These are phyloP conservation scores for Hygrophorus pudorinus DNA, from an alignment of 768 basidiomycete genomes.

Conservation along the genomic window DNA sequence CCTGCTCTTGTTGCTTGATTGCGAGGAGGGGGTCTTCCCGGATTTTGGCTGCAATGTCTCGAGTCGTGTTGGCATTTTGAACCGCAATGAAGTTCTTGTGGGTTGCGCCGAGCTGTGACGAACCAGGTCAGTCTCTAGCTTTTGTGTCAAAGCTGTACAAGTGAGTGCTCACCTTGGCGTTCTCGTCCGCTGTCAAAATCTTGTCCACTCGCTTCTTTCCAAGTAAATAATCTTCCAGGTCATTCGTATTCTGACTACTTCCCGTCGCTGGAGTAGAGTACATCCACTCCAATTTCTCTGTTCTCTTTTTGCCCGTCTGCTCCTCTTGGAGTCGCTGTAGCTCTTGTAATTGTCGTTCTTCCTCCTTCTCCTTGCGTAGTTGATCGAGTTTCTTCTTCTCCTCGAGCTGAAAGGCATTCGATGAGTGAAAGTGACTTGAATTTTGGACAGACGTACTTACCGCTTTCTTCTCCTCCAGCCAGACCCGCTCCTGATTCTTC, in stretches of 20 bases:
- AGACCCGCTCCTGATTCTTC: constrained; percentile 98
- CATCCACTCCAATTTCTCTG: constrained; percentile 98
- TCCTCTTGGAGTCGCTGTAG: constrained; percentile 93
- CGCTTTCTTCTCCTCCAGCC: constrained; percentile 96
- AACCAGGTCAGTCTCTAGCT: not conserved
- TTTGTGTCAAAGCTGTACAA: not conserved
- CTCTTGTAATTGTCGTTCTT: constrained; percentile 94
- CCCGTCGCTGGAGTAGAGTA: constrained; percentile 96
- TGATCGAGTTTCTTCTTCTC: constrained; percentile 99
- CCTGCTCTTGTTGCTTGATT: constrained; percentile 97
- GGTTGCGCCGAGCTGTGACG: constrained; percentile 60
- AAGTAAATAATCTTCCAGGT: constrained; percentile 91
- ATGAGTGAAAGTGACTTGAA: constrained; percentile 6
- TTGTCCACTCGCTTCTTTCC: constrained; percentile 98
- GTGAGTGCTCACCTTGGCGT: constrained; percentile 57
- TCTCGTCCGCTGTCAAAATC: constrained; percentile 84
- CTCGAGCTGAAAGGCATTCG: constrained; percentile 56
- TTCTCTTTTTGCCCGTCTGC: constrained; percentile 88
- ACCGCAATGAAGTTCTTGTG: constrained; percentile 92
- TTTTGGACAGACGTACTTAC: constrained; percentile 34
- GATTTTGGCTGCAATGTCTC: constrained; percentile 88
- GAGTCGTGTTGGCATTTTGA: constrained; percentile 84
- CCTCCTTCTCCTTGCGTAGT: constrained; percentile 94
- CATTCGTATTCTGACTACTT: constrained; percentile 76
- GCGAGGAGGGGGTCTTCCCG: constrained; percentile 95